Conservation (phyloP, 164 flowering plant genomes). For the Magnolia changhungtana region DNA sequence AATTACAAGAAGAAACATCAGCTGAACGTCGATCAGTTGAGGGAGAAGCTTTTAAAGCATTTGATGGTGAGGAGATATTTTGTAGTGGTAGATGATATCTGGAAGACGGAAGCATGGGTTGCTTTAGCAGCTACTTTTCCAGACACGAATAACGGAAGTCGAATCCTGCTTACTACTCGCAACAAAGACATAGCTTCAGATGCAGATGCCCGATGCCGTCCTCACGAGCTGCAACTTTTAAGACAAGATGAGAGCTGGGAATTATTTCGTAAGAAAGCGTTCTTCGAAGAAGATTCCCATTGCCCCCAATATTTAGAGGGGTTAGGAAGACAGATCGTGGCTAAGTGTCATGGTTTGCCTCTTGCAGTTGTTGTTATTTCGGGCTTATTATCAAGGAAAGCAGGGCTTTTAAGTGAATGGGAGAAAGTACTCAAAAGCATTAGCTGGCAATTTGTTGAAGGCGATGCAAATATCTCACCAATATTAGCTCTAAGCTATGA, state of each 20-base stretch:
- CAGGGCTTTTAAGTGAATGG: too few relatives aligned
- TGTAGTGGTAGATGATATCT: slow-evolving; percentile 9
- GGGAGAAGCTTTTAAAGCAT: not conserved
- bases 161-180: slow-evolving; percentile 7
- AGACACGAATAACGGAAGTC: not conserved
- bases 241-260: slow-evolving; percentile 1
- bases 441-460: too few relatives aligned
- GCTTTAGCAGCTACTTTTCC: not conserved
- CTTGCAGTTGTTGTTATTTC: not conserved
- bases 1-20: too few relatives aligned
- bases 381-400: too few relatives aligned
- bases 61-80: not conserved
- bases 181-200: not conserved
- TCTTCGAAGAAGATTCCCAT: too few relatives aligned
- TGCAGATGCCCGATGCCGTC: not conserved
- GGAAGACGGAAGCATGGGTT: not conserved
- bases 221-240: not conserved
- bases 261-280: not conserved
- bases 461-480: too few relatives aligned
- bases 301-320: not conserved
- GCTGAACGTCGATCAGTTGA: not conserved
- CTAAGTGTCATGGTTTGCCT: slow-evolving; percentile 6
- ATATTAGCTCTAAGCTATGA: not conserved
- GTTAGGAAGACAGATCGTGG: not conserved
- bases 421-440: too few relatives aligned